Percentiles rank a stretch among this genome's conserved stretches.
These are phyloP conservation scores for Talaromyces sp. DNA, from an alignment of 2,329 filamentous ascomycete species.

Conservation along the genomic window DNA sequence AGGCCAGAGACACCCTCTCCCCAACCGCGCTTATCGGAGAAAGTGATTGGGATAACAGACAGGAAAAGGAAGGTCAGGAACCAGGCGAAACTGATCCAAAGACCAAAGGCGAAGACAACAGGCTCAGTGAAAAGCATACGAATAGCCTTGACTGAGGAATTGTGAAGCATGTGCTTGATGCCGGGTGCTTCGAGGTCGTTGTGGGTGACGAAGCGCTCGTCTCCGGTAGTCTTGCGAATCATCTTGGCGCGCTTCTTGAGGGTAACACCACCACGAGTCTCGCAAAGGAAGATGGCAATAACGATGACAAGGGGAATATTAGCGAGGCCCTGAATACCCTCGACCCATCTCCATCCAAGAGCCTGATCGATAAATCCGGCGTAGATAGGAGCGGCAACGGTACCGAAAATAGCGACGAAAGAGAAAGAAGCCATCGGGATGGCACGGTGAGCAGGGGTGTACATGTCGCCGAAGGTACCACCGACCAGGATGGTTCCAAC, in stretches of 20 bases:
- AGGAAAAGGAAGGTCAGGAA: constrained; percentile 59
- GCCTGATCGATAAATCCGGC: constrained; percentile 58
- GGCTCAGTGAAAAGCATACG: constrained; percentile 55
- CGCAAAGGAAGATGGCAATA: constrained; percentile 49
- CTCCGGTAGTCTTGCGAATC: constrained; percentile 51
- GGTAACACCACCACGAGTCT: constrained; percentile 52
- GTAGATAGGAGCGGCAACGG: constrained; percentile 57
- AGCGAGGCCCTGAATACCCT: constrained; percentile 56
- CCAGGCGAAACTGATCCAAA: constrained; percentile 59
- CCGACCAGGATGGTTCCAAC: constrained; percentile 55
- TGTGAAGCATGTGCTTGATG: constrained; percentile 44
- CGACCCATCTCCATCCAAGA: constrained; percentile 58
- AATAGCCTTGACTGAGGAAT: constrained; percentile 56
- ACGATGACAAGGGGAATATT: constrained; percentile 53
- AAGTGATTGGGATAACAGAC: constrained; percentile 55
- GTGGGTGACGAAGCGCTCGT: constrained; percentile 54
- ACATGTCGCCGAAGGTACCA: constrained; percentile 56
- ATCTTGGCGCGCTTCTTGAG: constrained; percentile 54
- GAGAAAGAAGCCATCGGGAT: constrained; percentile 54
- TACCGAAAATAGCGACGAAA: constrained; percentile 55
- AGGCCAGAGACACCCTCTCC: constrained; percentile 53
- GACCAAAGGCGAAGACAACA: constrained; percentile 54
- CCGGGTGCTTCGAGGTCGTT: constrained; percentile 56
- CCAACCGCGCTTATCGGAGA: constrained; percentile 57
- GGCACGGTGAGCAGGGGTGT: constrained; percentile 49